Evolutionary conservation across 331 rosid species (phyloP).

Genomic region (Malus hybrid): DNA sequence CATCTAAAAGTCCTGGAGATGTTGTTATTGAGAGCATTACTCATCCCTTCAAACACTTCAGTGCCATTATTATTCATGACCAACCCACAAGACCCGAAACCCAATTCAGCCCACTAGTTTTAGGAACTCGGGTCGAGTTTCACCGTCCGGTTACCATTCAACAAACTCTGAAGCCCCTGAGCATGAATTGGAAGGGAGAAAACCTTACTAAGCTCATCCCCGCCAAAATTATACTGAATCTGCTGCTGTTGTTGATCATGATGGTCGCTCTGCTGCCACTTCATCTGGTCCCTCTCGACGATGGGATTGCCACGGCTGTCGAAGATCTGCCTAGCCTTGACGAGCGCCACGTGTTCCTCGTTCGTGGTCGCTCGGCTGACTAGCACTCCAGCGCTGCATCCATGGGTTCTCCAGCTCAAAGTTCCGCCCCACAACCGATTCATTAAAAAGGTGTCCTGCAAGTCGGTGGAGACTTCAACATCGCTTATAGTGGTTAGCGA

Average conservation of each 20-base stretch:
- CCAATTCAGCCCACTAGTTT: constrained; percentile 37
- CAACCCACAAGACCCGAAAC: constrained; percentile 14
- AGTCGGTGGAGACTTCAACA: too few relatives aligned
- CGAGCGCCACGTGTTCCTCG: too few relatives aligned
- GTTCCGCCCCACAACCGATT: too few relatives aligned
- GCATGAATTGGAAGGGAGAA: constrained; percentile 19
- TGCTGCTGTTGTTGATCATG: not conserved
- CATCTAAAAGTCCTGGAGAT: constrained; percentile 54
- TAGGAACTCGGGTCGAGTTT: constrained; percentile 43
- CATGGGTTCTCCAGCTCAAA: too few relatives aligned
- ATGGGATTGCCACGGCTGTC: too few relatives aligned
- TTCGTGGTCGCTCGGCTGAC: too few relatives aligned
- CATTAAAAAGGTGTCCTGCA: not conserved
- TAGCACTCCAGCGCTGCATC: too few relatives aligned
- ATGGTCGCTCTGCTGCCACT: constrained; percentile 30
- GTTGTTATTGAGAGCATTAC: constrained; percentile 11
- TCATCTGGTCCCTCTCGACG: constrained; percentile 22
- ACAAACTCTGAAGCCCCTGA: constrained; percentile 20
- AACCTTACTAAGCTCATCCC: constrained; percentile 22
- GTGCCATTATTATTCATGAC: not conserved
- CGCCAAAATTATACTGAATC: constrained; percentile 6
- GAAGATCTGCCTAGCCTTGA: too few relatives aligned
- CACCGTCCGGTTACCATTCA: constrained; percentile 23
- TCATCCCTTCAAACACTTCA: constrained; percentile 15
- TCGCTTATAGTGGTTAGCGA: too few relatives aligned